Base-by-base conservation (phyloP, 73 alveolate genomes). In the Paraurostyla sp. region DNA sequence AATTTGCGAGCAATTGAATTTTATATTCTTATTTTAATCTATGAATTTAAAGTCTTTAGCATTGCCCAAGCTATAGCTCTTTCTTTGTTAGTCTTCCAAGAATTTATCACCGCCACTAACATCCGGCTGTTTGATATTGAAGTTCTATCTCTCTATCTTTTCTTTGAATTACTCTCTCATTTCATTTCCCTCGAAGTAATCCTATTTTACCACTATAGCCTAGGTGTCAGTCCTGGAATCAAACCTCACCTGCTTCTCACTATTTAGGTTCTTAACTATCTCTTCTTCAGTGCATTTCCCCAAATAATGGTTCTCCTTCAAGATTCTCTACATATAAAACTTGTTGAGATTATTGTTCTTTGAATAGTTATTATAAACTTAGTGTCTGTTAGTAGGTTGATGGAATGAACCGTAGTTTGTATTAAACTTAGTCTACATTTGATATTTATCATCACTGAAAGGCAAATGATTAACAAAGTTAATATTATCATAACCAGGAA, bases 101-200 rank as follows among this genome's bases (percentile, higher is more conserved):
- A 50, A 48, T n/a, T 46, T 32, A 50, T 48, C 87, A 7, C 73
- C 87, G 23, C 87, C 87, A 75, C 87, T 75, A 9, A 46, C 20
- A 1, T 9, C 27, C 4, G 87, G 87, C 52, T 75, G 33, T 29
- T 75, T 75, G 22, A 75, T 32, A 33, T 43, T 46, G 48, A 49
- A 75, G 75, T 75, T 75, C 32, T 75, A 32, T 29, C 87, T 46
- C 32, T 75, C 87, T 4, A 75, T 49, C 25, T 15, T 9, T 33
- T 75, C 87, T 49, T 75, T 75, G 27, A 15, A 15, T 25, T 32
- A 36, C 23, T 36, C 73, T 32, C 40, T 49, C 20, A 75, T 23
- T 32, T 75, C 35, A n/a, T 20, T 33, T 4, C 87, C 87, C 11
- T 43, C 75, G 16, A 46, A 29, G 2, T 23, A 6, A 22, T 75